Percentiles rank a stretch among this genome's conserved stretches.
Evolutionary conservation across 495 filamentous ascomycete species (phyloP).

Genomic region (Aspergillus steynii): DNA sequence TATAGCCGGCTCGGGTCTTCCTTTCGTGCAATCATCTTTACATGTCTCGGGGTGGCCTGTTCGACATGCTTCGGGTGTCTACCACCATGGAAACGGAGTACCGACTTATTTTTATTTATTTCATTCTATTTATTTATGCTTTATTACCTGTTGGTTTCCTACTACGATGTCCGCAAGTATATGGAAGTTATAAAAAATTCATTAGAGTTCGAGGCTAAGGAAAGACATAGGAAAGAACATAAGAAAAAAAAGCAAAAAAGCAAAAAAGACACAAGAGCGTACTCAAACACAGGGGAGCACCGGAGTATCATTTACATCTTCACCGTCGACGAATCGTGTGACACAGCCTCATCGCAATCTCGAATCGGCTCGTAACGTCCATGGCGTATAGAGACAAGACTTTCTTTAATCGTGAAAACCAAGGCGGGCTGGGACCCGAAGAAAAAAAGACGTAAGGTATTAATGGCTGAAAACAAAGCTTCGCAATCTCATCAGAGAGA

Average conservation of each 20-base stretch:
- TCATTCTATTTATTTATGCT: not conserved
- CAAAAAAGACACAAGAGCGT: slow-evolving; percentile 29
- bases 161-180: not conserved
- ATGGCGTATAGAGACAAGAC: slow-evolving; percentile 34
- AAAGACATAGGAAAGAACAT: slow-evolving; percentile 13
- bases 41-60: not conserved
- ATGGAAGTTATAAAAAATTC: not conserved
- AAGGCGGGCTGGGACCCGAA: slow-evolving; percentile 34
- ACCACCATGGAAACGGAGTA: not conserved
- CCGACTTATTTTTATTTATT: not conserved
- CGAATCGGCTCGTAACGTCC: slow-evolving; percentile 33
- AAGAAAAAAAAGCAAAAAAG: slow-evolving; percentile 13
- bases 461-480: slow-evolving; percentile 44
- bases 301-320: slow-evolving; percentile 53
- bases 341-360: slow-evolving; percentile 24
- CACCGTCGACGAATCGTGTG: slow-evolving; percentile 33
- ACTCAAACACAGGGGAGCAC: slow-evolving; percentile 40
- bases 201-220: slow-evolving; percentile 11
- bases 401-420: slow-evolving; percentile 43
- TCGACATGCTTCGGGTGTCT: not conserved
- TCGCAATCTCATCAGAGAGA: slow-evolving; percentile 31
- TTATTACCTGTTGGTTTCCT: not conserved
- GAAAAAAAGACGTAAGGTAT: slow-evolving; percentile 46
- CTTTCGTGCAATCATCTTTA: not conserved
- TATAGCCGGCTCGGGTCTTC: not conserved